Conservation (phyloP, 2,329 filamentous ascomycete genomes). For the Penicillium nordicum region DNA sequence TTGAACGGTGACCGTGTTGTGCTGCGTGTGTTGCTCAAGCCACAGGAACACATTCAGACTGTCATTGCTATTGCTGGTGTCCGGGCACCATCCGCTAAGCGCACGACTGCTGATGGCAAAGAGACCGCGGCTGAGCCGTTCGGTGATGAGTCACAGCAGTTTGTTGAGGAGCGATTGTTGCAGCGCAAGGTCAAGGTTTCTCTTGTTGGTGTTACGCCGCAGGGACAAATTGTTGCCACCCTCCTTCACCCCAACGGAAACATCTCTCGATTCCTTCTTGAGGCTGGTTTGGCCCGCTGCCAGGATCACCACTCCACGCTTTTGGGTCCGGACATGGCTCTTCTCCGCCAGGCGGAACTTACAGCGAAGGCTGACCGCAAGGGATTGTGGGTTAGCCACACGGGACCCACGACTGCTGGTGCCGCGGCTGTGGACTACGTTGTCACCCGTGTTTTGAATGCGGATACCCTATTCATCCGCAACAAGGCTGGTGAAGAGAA, state of each 20-base stretch:
- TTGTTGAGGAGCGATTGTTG: slow-evolving; percentile 79
- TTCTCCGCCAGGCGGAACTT: slow-evolving; percentile 81
- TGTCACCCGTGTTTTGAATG: slow-evolving; percentile 80
- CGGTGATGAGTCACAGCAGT: slow-evolving; percentile 82
- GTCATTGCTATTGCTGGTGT: slow-evolving; percentile 87
- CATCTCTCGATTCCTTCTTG: slow-evolving; percentile 85
- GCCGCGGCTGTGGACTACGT: slow-evolving; percentile 68
- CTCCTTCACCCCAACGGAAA: slow-evolving; percentile 87
- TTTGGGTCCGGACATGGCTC: slow-evolving; percentile 82
- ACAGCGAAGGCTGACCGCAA: slow-evolving; percentile 71
- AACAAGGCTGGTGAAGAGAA: slow-evolving; percentile 83
- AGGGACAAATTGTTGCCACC: slow-evolving; percentile 84
- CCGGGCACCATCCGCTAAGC: slow-evolving; percentile 82
- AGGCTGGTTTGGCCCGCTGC: slow-evolving; percentile 85
- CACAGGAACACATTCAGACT: slow-evolving; percentile 82
- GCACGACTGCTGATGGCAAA: slow-evolving; percentile 75
- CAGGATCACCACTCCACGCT: slow-evolving; percentile 94
- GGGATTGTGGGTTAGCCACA: slow-evolving; percentile 77
- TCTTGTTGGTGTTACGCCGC: slow-evolving; percentile 81
- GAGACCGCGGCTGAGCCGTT: slow-evolving; percentile 83
- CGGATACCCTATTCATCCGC: slow-evolving; percentile 82
- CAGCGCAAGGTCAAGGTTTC: slow-evolving; percentile 81
- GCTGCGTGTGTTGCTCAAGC: slow-evolving; percentile 72
- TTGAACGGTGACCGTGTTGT: slow-evolving; percentile 88
- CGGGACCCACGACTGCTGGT: slow-evolving; percentile 60